A percentile compares a stretch with the other conserved stretches of the same genome.
These are phyloP conservation scores for Acer yangbiense DNA, from an alignment of 345 rosid genomes.

Conservation along the genomic window DNA sequence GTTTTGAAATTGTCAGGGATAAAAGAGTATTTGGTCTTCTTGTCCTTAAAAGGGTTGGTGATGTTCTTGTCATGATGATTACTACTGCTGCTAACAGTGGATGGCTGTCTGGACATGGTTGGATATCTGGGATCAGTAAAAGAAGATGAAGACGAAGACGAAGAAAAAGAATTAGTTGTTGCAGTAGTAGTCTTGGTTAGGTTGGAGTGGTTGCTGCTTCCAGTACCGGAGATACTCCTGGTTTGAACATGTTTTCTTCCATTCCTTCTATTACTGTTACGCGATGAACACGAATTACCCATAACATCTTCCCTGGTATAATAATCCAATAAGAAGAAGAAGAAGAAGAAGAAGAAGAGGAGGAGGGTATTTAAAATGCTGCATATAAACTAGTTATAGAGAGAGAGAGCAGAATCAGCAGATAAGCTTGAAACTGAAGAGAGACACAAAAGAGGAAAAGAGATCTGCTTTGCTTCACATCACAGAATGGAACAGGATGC, in stretches of 20 bases:
- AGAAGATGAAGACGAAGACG: background rate
- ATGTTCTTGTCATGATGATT: background rate
- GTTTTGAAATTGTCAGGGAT: conserved; percentile 45
- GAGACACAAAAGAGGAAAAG: background rate
- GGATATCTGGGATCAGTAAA: background rate
- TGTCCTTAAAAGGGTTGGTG: background rate
- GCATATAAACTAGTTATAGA: background rate
- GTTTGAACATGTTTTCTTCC: background rate
- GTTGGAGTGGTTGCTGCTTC: background rate
- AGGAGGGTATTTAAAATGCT: background rate
- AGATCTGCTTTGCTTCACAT: background rate
- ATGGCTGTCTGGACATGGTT: conserved; percentile 3
- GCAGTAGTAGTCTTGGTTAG: background rate
- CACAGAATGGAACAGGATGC: background rate
- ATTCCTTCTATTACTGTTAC: too few relatives aligned
- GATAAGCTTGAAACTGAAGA: background rate
- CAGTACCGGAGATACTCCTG: background rate
- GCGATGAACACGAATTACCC: background rate
- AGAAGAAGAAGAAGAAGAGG: too few relatives aligned
- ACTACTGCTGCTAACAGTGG: background rate
- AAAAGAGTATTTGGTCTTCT: conserved; percentile 35
- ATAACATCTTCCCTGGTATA: background rate
- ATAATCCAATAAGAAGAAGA: background rate
- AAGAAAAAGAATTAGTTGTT: background rate
- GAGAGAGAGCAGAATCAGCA: too few relatives aligned